phyloP scores from a whole-genome alignment of 1,284 basidiomycete genomes.

The Apiotrichum akiyoshidainum region DNA sequence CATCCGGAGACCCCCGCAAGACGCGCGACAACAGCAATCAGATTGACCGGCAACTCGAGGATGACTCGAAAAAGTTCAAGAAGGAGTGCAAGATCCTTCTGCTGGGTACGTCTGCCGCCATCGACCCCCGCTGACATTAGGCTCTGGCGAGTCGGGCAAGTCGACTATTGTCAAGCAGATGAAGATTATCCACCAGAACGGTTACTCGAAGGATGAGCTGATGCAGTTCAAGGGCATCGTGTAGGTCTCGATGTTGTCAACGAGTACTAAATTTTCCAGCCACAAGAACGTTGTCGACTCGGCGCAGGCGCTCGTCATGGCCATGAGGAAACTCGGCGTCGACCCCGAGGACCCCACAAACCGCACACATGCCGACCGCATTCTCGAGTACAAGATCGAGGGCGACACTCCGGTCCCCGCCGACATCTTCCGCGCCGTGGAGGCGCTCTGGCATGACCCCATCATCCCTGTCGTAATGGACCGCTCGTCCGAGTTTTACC shows the following conservation, averaged over 20 bases:
- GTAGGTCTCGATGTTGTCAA: constrained; percentile 23
- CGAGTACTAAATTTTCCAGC: constrained; percentile 18
- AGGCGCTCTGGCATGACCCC: constrained; percentile 85
- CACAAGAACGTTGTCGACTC: constrained; percentile 74
- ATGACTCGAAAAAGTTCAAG: constrained; percentile 63
- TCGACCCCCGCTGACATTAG: constrained; percentile 43
- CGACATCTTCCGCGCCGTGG: constrained; percentile 69
- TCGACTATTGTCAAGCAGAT: constrained; percentile 97
- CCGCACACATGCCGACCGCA: constrained; percentile 58
- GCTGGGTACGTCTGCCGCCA: constrained; percentile 62
- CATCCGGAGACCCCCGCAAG: constrained; percentile 22
- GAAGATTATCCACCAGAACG: constrained; percentile 98
- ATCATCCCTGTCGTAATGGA: constrained; percentile 84
- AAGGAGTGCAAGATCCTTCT: constrained; percentile 93
- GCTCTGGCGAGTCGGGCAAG: constrained; percentile 86
- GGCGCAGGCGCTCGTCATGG: constrained; percentile 80
- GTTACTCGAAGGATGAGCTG: constrained; percentile 78
- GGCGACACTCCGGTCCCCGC: constrained; percentile 50
- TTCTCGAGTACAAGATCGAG: constrained; percentile 55
- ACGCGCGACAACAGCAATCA: constrained; percentile 63
- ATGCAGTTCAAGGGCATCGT: constrained; percentile 74
- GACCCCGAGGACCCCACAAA: constrained; percentile 77
- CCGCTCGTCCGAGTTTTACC: constrained; percentile 81
- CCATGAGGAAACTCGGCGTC: constrained; percentile 84
- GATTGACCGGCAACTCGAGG: constrained; percentile 58